Evolutionary conservation across 176 grass and related monocot genomes (phyloP).

Genomic region (Rhynchospora breviuscula): DNA sequence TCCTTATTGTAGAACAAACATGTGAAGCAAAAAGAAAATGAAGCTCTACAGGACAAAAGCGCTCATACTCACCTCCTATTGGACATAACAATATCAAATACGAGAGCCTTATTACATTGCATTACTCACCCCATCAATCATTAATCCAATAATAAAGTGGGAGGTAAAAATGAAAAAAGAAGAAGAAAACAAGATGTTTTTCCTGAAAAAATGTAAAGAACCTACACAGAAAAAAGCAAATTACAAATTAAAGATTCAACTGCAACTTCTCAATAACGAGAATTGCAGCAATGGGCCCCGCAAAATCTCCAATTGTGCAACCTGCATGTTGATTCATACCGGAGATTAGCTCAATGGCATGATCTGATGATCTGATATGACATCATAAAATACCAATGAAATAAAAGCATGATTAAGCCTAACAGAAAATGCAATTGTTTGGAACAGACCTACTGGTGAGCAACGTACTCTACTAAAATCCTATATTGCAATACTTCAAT

Average conservation of each 20-base stretch:
- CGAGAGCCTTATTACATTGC: not conserved
- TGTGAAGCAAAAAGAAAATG: not conserved
- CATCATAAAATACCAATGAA: not conserved
- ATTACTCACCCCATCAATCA: not conserved
- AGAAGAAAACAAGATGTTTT: slow-evolving; percentile 1
- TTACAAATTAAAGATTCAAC: slow-evolving; percentile 37
- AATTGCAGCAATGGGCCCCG: slow-evolving; percentile 62
- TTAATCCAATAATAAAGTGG: not conserved
- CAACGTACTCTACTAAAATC: not conserved
- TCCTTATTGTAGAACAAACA: not conserved
- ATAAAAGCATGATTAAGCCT: not conserved
- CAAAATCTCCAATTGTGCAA: slow-evolving; percentile 79
- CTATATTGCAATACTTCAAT: not conserved
- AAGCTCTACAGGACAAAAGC: not conserved
- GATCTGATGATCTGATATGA: not conserved
- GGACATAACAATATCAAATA: not conserved
- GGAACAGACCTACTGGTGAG: slow-evolving; percentile 2
- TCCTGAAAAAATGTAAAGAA: not conserved
- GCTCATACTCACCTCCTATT: not conserved
- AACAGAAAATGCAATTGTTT: not conserved
- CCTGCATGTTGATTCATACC: slow-evolving; percentile 40
- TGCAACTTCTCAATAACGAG: slow-evolving; percentile 67
- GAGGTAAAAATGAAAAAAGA: not conserved
- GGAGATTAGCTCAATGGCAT: not conserved
- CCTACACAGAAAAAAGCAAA: slow-evolving; percentile 11